Evolutionary conservation across 148 eudicot species (phyloP), one percentile per base, ranked within the genome.

Genomic region (Gaultheria prostrata): DNA sequence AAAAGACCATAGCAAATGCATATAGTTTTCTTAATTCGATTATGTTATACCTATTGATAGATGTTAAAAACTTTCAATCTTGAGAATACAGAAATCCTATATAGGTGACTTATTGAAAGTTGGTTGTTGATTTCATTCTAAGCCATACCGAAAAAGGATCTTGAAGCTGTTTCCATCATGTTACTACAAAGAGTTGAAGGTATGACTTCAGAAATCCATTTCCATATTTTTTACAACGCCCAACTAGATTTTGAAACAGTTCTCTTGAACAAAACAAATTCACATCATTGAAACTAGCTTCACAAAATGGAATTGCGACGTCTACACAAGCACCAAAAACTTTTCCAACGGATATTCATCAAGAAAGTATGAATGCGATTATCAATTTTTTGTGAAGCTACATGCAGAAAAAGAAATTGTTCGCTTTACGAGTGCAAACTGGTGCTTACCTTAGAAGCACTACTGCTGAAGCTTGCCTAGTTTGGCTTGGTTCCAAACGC

Each of bases 401-500:
- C 71, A 65, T 65, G 71, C 33, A 65, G n/a, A n/a, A n/a, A 65
- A 49, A 49, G 8, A 0, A 49, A 10, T 49, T 49, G 4, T 4
- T 4, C 67, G n/a, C n/a, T n/a, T n/a, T n/a, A n/a, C n/a, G n/a
- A n/a, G n/a, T n/a, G n/a, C 73, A 13, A 30, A 75, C 32, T n/a
- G 78, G 30, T 6, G 20, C 70, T 46, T 45, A 87, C 93, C 93
- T 86, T 50, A 88, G 83, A 82, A 78, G 82, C 54, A 56, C 75
- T 30, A 88, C 88, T 39, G 75, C 49, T n/a, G 89, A 78, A 30
- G 79, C 70, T 26, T 87, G 82, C 9, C 67, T 30, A 21, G 70
- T 1, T 63, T 53, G 70, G 71, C 61, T 87, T 5, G 82, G 45
- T 83, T 84, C 84, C 15, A 80, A 63, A 26, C 78, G 43, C 21